Evolutionary conservation across 768 basidiomycete species (phyloP).

Genomic region (Pisolithus sp.): DNA sequence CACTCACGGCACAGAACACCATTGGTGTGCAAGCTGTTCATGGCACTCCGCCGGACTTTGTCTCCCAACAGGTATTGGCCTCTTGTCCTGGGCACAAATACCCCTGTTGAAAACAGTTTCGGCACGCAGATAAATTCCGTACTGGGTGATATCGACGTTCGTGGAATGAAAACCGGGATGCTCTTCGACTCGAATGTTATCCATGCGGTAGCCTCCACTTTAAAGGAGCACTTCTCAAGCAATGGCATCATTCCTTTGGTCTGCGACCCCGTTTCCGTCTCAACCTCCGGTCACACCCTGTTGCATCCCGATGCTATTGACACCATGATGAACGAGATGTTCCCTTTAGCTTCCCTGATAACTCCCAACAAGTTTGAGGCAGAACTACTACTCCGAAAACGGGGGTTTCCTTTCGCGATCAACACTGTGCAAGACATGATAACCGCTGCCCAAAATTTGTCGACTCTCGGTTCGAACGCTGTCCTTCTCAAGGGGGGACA

Average conservation of each 20-base stretch:
- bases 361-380: slow-evolving; percentile 87
- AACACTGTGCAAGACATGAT: slow-evolving; percentile 54
- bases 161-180: slow-evolving; percentile 89
- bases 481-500: slow-evolving; percentile 89
- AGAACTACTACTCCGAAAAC: slow-evolving; percentile 51
- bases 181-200: slow-evolving; percentile 56
- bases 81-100: neutral
- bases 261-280: slow-evolving; percentile 88
- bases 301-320: slow-evolving; percentile 61
- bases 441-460: slow-evolving; percentile 43
- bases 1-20: slow-evolving; percentile 87
- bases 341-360: slow-evolving; percentile 65
- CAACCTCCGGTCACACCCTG: slow-evolving; percentile 81
- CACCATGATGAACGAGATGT: slow-evolving; percentile 51
- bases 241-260: slow-evolving; percentile 48
- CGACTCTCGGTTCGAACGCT: slow-evolving; percentile 42
- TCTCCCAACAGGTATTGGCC: slow-evolving; percentile 60
- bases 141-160: slow-evolving; percentile 61
- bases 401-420: slow-evolving; percentile 29
- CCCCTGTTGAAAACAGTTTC: neutral
- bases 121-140: slow-evolving; percentile 57
- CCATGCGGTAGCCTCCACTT: slow-evolving; percentile 42
- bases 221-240: slow-evolving; percentile 37
- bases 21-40: slow-evolving; percentile 73
- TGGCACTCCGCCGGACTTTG: slow-evolving; percentile 59